Evolutionary conservation across 2,329 filamentous ascomycete species (phyloP), one percentile per base, ranked within the genome.

Genomic region (Juglanconis juglandina): DNA sequence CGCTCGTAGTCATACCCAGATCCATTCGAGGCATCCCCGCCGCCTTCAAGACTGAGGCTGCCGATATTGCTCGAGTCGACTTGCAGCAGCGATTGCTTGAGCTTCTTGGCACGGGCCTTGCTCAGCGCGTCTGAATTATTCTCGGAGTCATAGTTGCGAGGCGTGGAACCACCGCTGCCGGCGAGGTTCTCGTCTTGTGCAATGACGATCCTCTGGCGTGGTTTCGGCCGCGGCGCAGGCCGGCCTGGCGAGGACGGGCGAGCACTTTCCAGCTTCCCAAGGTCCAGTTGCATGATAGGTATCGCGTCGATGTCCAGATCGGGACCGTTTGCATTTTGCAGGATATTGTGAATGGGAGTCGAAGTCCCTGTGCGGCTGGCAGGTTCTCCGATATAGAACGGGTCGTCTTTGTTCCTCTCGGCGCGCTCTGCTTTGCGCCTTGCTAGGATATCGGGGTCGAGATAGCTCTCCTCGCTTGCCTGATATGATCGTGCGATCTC

Each of bases 271-370:
- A 71, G 57, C 62, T 82, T 83, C 37, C 88, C 87, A 7, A 97
- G 82, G 63, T 96, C 88, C 51, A 99, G 81, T 71, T 96, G 87
- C 87, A 99, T 95, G 68, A 99, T 94, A 2, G 95, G 95, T 68
- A 99, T 99, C 2, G 91, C 86, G 73, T 99, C 95, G 48, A 99
- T 88, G 70, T 99, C 94, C 8, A 98, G 78, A 49, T 90, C 89
- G 2, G 88, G 87, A 2, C 87, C 88, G 69, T 94, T 93, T 60
- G 86, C 86, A 60, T 81, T 86, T 61, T 86, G 82, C 3, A 90
- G 78, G 60, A 95, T 91, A 65, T 86, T 90, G 69, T 94, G 90
- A 53, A 95, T 87, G 0, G 91, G 91, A 1, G 90, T 94, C 0
- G 89, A 88, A 5, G 83, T 83, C 39, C 86, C 85, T 30, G 65